phyloP scores from a whole-genome alignment of 2,329 filamentous ascomycete genomes.

The Tympanopsis confertula region DNA sequence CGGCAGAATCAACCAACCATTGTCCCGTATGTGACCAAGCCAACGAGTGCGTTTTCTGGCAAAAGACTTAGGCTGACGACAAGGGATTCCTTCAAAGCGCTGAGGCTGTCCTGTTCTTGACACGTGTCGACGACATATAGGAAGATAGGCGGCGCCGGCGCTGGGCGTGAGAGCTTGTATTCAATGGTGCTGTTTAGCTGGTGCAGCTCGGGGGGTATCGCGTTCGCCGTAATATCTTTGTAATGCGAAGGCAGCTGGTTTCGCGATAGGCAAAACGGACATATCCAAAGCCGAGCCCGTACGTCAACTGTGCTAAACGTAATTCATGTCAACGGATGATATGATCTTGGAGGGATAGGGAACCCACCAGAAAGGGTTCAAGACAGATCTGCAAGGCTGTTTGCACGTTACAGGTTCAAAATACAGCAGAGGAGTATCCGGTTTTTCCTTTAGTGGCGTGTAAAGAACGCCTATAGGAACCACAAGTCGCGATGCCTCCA shows the following conservation, averaged over 20 bases:
- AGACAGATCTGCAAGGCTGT: constrained; percentile 82
- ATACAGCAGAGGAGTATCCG: constrained; percentile 75
- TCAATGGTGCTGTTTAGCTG: constrained; percentile 55
- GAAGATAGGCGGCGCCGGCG: constrained; percentile 55
- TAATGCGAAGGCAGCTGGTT: constrained; percentile 56
- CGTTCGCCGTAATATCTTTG: constrained; percentile 56
- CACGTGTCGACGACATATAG: constrained; percentile 59
- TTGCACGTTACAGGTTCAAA: constrained; percentile 98
- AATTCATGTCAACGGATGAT: constrained; percentile 11
- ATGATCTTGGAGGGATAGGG: neutral
- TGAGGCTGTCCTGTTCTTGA: constrained; percentile 56
- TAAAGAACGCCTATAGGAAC: constrained; percentile 94
- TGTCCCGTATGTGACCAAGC: constrained; percentile 48
- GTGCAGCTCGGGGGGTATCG: constrained; percentile 55
- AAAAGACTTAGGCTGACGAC: constrained; percentile 55
- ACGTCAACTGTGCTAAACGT: constrained; percentile 46
- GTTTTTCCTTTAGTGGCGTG: constrained; percentile 90
- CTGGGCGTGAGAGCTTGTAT: constrained; percentile 49
- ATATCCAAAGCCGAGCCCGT: constrained; percentile 57
- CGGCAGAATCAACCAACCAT: too few relatives aligned
- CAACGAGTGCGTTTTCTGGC: constrained; percentile 51
- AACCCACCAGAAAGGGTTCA: constrained; percentile 89
- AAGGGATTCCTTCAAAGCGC: constrained; percentile 55
- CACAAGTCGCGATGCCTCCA: constrained; percentile 91
- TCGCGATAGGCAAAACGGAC: constrained; percentile 56